Evolutionary conservation across 1,139 yeast species (phyloP).

Genomic region (Candida sp.): DNA sequence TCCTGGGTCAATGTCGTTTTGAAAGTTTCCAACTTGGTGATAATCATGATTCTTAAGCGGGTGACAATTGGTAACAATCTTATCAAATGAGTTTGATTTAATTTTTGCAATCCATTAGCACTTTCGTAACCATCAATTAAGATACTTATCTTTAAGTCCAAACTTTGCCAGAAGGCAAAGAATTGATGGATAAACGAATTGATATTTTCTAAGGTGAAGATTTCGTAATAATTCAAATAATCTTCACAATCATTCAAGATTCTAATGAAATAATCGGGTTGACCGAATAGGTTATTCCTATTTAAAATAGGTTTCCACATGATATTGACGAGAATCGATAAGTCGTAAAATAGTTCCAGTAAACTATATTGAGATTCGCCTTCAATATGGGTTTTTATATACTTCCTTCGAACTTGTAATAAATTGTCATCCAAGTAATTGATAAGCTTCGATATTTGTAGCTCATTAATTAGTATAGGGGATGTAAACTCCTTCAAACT

Average conservation of each 20-base stretch:
- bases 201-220: slow-evolving; percentile 1
- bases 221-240: slow-evolving; percentile 45
- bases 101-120: slow-evolving; percentile 11
- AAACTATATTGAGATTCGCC: slow-evolving; percentile 26
- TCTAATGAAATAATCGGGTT: slow-evolving; percentile 55
- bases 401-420: slow-evolving; percentile 57
- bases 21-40: slow-evolving; percentile 17
- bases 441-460: slow-evolving; percentile 60
- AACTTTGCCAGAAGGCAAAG: slow-evolving; percentile 36
- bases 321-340: slow-evolving; percentile 45
- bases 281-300: slow-evolving; percentile 43
- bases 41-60: slow-evolving; percentile 38
- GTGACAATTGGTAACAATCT: slow-evolving; percentile 45
- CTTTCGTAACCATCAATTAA: slow-evolving; percentile 36
- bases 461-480: slow-evolving; percentile 9
- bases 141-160: slow-evolving; percentile 41
- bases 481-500: slow-evolving; percentile 5
- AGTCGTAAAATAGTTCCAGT: slow-evolving; percentile 38
- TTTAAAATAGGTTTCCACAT: slow-evolving; percentile 53
- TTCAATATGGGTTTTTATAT: slow-evolving; percentile 57
- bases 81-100: slow-evolving; percentile 43
- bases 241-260: slow-evolving; percentile 69
- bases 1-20: slow-evolving; percentile 8
- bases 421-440: slow-evolving; percentile 59
- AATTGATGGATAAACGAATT: slow-evolving; percentile 13